Base-by-base conservation (phyloP, 768 basidiomycete genomes). In the Phaffia australis region DNA sequence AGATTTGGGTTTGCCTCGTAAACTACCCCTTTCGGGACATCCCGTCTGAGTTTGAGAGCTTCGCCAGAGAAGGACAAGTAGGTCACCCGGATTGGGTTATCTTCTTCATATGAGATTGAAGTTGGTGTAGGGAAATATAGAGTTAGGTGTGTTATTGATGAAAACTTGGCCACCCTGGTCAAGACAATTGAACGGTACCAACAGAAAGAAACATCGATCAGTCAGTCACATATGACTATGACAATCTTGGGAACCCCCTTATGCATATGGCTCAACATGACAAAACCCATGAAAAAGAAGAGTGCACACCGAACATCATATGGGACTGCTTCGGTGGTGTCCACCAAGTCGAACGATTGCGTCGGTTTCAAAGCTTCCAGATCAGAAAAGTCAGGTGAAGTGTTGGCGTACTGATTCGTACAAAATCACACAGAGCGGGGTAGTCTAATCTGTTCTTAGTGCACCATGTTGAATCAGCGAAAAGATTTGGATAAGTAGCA, bases 371-470 rank as follows among this genome's bases (percentile, higher is more conserved):
- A 42, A 1, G 55, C 55, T 15, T 46, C 9, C 3, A 67, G 60
- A 23, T 67, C 66, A 2, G 66, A 63, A 35, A 67, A 67, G 55
- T 67, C 66, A 8, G 66, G 66, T 15, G 60, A 62, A 30, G 60
- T 25, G 60, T 67, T 67, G 60, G 66, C 66, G 48, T 67, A 67
- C 66, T 67, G 66, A 42, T 18, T 15, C 25, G 30, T n/a, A 27
- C 18, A 55, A 11, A 47, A 30, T 14, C 42, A 14, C 49, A 18
- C 6, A 29, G 54, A 25, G 30, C 30, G 51, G 4, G 35, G 11
- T 42, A 42, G 35, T 11, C 11, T 11, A 42, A 11, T 11, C 4
- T 42, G 11, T 5, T 42, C 35, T 42, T 42, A 15, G 58, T 18
- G 19, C 2, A 9, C 21, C 1, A 30, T 29, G 8, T 8, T 59